phyloP scores from a whole-genome alignment of 78 protist genomes.

The Cavenderia fasciculata region DNA sequence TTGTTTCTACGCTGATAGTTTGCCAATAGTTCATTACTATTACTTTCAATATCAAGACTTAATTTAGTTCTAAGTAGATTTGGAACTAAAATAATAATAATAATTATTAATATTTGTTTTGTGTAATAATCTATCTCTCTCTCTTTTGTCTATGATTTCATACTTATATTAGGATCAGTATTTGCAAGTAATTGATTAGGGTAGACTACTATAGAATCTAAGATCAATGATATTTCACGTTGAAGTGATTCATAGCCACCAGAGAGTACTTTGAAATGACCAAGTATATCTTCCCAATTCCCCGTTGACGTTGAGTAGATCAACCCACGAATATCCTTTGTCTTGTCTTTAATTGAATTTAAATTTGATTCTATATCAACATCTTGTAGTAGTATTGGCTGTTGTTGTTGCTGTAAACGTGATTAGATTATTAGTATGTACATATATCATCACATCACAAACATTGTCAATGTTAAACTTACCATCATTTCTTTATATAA shows the following conservation, averaged over 20 bases:
- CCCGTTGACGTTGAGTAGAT: constrained; percentile 35
- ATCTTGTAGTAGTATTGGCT: too few relatives aligned
- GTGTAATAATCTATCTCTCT: too few relatives aligned
- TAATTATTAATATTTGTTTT: too few relatives aligned
- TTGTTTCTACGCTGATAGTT: background rate
- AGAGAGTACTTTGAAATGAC: constrained; percentile 40
- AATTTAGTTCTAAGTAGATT: constrained; percentile 46
- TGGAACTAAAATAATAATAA: background rate
- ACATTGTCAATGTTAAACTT: too few relatives aligned
- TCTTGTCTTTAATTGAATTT: constrained; percentile 50
- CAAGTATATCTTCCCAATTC: constrained; percentile 59
- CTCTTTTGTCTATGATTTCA: too few relatives aligned
- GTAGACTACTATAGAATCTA: constrained; percentile 3
- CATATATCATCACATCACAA: too few relatives aligned
- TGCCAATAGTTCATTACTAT: background rate
- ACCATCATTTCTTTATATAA: too few relatives aligned
- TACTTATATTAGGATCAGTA: constrained; percentile 28
- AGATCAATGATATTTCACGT: constrained; percentile 1
- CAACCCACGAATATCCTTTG: constrained; percentile 53
- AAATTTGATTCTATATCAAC: constrained; percentile 47
- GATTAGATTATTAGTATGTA: too few relatives aligned
- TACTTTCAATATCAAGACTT: constrained; percentile 15
- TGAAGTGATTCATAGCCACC: constrained; percentile 59
- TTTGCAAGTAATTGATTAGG: too few relatives aligned
- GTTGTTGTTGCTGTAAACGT: too few relatives aligned